Evolutionary conservation across 495 filamentous ascomycete species (phyloP).

Genomic region (Wilcoxina mikolae): DNA sequence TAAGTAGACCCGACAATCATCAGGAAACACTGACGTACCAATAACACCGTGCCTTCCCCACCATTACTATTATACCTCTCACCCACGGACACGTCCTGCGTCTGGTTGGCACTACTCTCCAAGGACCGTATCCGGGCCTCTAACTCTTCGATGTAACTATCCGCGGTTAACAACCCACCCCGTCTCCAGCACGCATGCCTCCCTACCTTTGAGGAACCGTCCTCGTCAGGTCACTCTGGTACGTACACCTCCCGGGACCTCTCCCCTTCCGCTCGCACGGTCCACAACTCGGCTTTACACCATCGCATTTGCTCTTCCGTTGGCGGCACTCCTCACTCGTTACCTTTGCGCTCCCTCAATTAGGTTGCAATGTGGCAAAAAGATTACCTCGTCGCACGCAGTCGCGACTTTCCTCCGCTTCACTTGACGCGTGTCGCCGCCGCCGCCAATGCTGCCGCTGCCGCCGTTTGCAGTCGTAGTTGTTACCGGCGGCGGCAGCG

Average conservation of each 20-base stretch:
- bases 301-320: conserved; percentile 3
- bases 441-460: too few species aligned
- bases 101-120: not conserved
- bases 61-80: not conserved
- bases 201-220: conserved; percentile 3
- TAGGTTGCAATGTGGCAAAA: not conserved
- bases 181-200: not conserved
- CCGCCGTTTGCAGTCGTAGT: too few species aligned
- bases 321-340: not conserved
- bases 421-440: not conserved
- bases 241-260: not conserved
- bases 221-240: conserved; percentile 2
- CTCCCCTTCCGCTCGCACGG: conserved; percentile 1
- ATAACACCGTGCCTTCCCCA: not conserved
- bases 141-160: conserved; percentile 7
- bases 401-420: conserved; percentile 5
- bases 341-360: too few species aligned
- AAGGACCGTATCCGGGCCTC: conserved; percentile 1
- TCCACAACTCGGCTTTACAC: conserved; percentile 1
- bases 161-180: not conserved
- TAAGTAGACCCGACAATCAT: too few species aligned
- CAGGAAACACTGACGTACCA: too few species aligned
- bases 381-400: conserved; percentile 4
- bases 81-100: not conserved
- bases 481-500: too few species aligned